Evolutionary conservation across 2,329 filamentous ascomycete species (phyloP), one percentile per base, ranked within the genome.

Genomic region (Alternaria metachromatica): DNA sequence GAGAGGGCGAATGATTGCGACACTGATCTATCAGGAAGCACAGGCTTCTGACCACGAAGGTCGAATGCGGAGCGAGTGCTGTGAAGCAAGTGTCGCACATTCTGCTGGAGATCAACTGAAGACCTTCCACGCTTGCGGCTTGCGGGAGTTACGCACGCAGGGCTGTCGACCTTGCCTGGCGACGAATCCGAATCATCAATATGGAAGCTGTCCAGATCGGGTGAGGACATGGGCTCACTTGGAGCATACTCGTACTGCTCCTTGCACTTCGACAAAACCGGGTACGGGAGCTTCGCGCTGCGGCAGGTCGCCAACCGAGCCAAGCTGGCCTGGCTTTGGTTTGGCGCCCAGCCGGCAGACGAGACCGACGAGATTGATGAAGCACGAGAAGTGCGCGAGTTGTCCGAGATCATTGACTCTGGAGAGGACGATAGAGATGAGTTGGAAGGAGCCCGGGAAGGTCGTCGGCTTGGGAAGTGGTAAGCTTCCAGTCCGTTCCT

Each of bases 341-440:
- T 80, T 79, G 87, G 76, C 86, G 85, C 80, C 85, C 87, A 76
- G 65, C 80, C 78, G 64, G 75, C 77, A 66, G 84, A 85, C 51
- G 84, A 84, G 69, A 85, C 79, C 51, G 84, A 86, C 56, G 84
- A 86, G 67, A 86, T 87, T 58, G 85, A 87, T 10, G 85, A 86
- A 30, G 85, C 83, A 66, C 84, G 83, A 43, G 84, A 86, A 60
- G 86, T 87, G 63, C 87, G 80, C 13, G 86, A 87, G 58, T 83
- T 83, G 74, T 90, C 88, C 26, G 87, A 89, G 37, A 89, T 78
- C 84, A 89, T 87, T 33, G 88, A 89, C 67, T 89, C 87, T n/a
- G 88, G 88, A 78, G 83, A 86, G 5, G 86, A 88, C 25, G 83
- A 82, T 21, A 85, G 84, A 26, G 77, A 85, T 60, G 83, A 82